Conservation (phyloP, 371 early-diverging fungal species). For the Nematocida displodere region DNA sequence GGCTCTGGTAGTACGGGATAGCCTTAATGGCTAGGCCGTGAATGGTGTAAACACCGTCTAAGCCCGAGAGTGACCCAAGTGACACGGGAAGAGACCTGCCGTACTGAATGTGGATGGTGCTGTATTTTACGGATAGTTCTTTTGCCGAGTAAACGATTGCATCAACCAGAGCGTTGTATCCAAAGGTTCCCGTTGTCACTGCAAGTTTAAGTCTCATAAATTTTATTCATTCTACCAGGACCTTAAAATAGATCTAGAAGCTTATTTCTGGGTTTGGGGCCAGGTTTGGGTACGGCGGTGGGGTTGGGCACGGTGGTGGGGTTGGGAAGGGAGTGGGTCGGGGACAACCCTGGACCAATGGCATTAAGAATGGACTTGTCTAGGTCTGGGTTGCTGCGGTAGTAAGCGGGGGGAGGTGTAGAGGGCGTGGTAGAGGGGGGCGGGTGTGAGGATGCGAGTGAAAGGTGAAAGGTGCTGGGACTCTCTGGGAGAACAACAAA, state of each 20-base stretch:
- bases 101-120: constrained; percentile 8
- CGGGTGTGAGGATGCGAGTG: background rate
- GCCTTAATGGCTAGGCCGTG: background rate
- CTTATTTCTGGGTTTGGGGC: background rate
- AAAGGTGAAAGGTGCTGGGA: background rate
- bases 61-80: too few species aligned
- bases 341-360: too few species aligned
- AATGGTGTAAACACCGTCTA: background rate
- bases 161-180: constrained; percentile 1
- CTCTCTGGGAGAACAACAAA: background rate
- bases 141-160: background rate
- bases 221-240: background rate
- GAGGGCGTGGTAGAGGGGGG: background rate
- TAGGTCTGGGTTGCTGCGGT: too few species aligned
- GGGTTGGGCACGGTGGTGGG: background rate
- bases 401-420: background rate
- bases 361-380: too few species aligned
- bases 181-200: constrained; percentile 27
- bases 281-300: background rate
- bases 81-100: background rate
- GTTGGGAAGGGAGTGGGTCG: background rate
- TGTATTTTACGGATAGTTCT: background rate
- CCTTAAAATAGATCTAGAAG: background rate
- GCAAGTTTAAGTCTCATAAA: constrained; percentile 30
- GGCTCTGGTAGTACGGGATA: background rate